phyloP scores from a whole-genome alignment of 768 basidiomycete species.

The Pulveroboletus sp. region DNA sequence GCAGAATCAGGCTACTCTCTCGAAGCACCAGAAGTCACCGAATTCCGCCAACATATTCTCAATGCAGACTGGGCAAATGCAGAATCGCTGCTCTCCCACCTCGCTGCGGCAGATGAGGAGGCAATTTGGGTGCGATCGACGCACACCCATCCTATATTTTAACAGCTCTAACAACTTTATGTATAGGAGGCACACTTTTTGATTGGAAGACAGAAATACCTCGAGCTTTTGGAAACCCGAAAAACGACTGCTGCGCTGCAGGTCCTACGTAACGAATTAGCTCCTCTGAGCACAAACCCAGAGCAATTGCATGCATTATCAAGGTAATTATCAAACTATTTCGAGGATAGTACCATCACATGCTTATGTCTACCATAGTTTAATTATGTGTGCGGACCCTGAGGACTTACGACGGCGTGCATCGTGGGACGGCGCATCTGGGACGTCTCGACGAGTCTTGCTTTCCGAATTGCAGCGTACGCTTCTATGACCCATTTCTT shows the following conservation, averaged over 20 bases:
- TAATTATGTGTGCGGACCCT: constrained; percentile 89
- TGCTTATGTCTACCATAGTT: constrained; percentile 41
- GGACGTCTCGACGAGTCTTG: constrained; percentile 71
- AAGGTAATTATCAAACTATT: constrained; percentile 51
- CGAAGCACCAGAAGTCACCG: constrained; percentile 72
- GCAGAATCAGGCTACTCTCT: constrained; percentile 90
- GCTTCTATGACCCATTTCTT: constrained; percentile 15
- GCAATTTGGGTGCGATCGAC: constrained; percentile 56
- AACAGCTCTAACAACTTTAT: constrained; percentile 20
- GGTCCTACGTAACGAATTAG: constrained; percentile 85
- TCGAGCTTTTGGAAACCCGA: constrained; percentile 83
- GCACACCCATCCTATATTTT: constrained; percentile 18
- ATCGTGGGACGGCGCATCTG: constrained; percentile 86
- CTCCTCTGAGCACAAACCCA: constrained; percentile 74
- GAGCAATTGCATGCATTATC: constrained; percentile 86
- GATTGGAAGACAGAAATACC: constrained; percentile 93
- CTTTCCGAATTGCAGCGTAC: constrained; percentile 81
- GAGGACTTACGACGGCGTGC: constrained; percentile 80
- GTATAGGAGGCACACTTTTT: constrained; percentile 78
- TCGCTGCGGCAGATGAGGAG: constrained; percentile 70
- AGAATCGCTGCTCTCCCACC: constrained; percentile 59
- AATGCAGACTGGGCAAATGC: constrained; percentile 81
- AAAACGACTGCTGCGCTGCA: constrained; percentile 80
- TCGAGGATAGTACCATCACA: constrained; percentile 7
- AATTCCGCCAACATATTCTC: constrained; percentile 78